phyloP scores from a whole-genome alignment of 208 protist genomes.

The Jaenimonas drosophilae region DNA sequence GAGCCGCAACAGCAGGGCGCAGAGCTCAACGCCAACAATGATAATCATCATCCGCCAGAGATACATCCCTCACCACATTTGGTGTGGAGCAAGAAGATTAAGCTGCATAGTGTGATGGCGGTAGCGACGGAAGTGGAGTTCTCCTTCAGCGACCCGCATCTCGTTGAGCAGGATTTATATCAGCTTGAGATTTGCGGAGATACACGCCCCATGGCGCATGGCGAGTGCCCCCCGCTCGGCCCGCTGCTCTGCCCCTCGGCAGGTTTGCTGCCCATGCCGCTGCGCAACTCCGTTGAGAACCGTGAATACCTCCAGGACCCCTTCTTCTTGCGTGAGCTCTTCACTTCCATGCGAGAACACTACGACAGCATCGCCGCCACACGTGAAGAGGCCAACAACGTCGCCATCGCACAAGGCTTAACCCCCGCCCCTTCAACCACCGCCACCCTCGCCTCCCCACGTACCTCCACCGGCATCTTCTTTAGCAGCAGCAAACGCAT shows the following conservation, averaged over 20 bases:
- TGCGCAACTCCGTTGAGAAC: background rate
- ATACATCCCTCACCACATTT: background rate
- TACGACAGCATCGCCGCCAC: conserved; percentile 1
- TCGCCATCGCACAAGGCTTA: too few relatives aligned
- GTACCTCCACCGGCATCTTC: background rate
- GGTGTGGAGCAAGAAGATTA: conserved; percentile 16
- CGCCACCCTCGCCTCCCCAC: background rate
- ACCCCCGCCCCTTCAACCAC: too few relatives aligned
- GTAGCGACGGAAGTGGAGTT: conserved; percentile 8
- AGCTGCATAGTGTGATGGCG: conserved; percentile 3
- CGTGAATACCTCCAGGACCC: conserved; percentile 2
- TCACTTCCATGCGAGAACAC: conserved; percentile 9
- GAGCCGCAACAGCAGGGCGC: background rate
- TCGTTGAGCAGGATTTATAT: conserved; percentile 18
- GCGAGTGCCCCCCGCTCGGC: conserved; percentile 3
- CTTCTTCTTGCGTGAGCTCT: conserved; percentile 7
- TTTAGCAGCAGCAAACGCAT: conserved; percentile 1
- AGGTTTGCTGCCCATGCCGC: background rate
- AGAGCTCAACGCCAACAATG: background rate
- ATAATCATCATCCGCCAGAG: background rate
- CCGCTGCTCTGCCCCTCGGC: conserved; percentile 8
- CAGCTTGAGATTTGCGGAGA: conserved; percentile 11
- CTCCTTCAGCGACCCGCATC: conserved; percentile 9
- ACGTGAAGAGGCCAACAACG: background rate
- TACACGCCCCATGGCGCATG: conserved; percentile 5